Evolutionary conservation across 768 basidiomycete species (phyloP).

Genomic region (Amylocystis lapponica): DNA sequence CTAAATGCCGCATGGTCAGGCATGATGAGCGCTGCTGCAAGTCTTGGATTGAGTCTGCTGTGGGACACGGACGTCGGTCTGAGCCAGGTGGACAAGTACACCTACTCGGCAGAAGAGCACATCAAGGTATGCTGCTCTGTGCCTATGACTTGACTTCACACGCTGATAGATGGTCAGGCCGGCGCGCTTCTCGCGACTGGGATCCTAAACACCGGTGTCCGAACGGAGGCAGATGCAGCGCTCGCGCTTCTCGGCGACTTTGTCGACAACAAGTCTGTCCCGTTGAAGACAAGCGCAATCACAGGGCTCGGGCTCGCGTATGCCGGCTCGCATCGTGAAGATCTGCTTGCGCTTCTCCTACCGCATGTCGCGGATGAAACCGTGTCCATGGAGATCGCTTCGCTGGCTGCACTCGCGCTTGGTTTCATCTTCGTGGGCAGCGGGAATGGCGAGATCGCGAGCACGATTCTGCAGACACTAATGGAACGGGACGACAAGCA

Average conservation of each 20-base stretch:
- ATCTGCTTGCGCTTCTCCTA: conserved; percentile 70
- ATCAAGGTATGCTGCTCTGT: conserved; percentile 62
- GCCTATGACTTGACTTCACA: background rate
- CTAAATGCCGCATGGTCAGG: conserved; percentile 39
- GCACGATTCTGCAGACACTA: conserved; percentile 83
- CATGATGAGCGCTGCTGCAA: conserved; percentile 96
- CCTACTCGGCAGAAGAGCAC: conserved; percentile 91
- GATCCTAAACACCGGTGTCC: conserved; percentile 82
- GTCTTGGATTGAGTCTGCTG: conserved; percentile 84
- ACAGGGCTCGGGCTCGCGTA: conserved; percentile 94
- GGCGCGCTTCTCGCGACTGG: conserved; percentile 95
- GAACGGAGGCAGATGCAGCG: conserved; percentile 90
- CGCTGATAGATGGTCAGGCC: conserved; percentile 38
- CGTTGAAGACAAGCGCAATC: conserved; percentile 83
- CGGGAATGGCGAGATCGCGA: conserved; percentile 88
- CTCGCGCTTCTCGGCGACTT: conserved; percentile 88
- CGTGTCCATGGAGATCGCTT: conserved; percentile 83
- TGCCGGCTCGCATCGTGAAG: conserved; percentile 87
- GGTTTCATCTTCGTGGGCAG: conserved; percentile 97
- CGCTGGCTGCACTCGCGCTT: conserved; percentile 80
- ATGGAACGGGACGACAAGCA: conserved; percentile 78
- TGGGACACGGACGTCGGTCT: conserved; percentile 97
- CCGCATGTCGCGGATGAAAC: conserved; percentile 79
- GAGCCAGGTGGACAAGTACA: conserved; percentile 94
- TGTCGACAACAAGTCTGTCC: conserved; percentile 78